A percentile compares a stretch with the other conserved stretches of the same genome.
These are phyloP conservation scores for Syncephalastrum monosporum DNA, from an alignment of 371 early-diverging fungal genomes.

Conservation along the genomic window DNA sequence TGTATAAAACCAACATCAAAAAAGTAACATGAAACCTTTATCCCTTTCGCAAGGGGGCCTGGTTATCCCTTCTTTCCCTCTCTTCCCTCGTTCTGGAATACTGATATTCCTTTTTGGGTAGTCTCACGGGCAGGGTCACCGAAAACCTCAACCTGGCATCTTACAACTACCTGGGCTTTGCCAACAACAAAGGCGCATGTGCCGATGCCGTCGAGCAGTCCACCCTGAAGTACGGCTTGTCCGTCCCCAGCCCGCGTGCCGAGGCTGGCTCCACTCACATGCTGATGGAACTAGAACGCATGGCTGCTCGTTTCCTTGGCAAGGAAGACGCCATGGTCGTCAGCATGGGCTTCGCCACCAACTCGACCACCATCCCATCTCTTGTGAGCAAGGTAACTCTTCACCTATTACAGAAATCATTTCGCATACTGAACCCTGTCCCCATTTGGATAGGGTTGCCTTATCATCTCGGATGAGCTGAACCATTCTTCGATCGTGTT, in stretches of 20 bases:
- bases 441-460: constrained; percentile 53
- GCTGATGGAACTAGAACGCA: constrained; percentile 82
- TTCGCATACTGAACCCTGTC: neutral
- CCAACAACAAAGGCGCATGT: constrained; percentile 87
- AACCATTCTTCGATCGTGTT: constrained; percentile 98
- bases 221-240: constrained; percentile 64
- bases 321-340: constrained; percentile 94
- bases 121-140: constrained; percentile 77
- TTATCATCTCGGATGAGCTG: constrained; percentile 97
- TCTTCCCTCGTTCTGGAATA: neutral
- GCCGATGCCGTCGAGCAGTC: constrained; percentile 88
- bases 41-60: neutral
- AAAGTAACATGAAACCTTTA: neutral
- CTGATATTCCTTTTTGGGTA: constrained; percentile 6
- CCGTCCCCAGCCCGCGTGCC: constrained; percentile 64
- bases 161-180: constrained; percentile 99
- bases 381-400: constrained; percentile 71
- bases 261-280: constrained; percentile 72
- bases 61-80: neutral
- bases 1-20: constrained; percentile 1
- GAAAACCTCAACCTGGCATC: constrained; percentile 96
- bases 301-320: constrained; percentile 96
- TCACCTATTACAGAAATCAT: neutral
- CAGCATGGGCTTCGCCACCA: constrained; percentile 99
- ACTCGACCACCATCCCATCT: constrained; percentile 96